Percentiles rank a stretch among this genome's conserved stretches.
Evolutionary conservation across 2,329 filamentous ascomycete genomes (phyloP).

Genomic region (Fusarium poae): DNA sequence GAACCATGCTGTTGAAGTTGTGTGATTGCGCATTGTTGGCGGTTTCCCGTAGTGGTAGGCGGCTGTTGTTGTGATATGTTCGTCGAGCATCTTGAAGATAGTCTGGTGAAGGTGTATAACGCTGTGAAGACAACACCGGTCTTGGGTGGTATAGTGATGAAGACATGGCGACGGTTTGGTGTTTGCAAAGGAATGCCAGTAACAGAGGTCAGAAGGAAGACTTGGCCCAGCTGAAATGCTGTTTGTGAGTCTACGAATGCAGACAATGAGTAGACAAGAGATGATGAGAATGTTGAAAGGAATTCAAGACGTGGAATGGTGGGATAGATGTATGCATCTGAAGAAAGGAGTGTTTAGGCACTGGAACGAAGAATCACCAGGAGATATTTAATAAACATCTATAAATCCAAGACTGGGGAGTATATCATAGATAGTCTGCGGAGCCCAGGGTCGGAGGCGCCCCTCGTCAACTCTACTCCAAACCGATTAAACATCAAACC

Average conservation of each 20-base stretch:
- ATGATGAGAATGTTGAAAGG: constrained; percentile 60
- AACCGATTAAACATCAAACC: constrained; percentile 54
- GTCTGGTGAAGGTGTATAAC: constrained; percentile 62
- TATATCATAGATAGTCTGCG: constrained; percentile 50
- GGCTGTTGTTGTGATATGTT: constrained; percentile 53
- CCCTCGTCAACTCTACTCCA: constrained; percentile 47
- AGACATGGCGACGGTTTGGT: constrained; percentile 50
- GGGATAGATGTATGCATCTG: constrained; percentile 58
- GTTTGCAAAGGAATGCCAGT: constrained; percentile 52
- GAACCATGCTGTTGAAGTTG: constrained; percentile 57
- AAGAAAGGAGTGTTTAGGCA: constrained; percentile 51
- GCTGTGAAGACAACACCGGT: constrained; percentile 65
- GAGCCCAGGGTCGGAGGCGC: constrained; percentile 50
- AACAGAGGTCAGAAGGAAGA: constrained; percentile 48
- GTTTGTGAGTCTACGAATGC: constrained; percentile 50
- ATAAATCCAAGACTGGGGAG: constrained; percentile 57
- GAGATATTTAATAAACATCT: constrained; percentile 52
- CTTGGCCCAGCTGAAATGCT: constrained; percentile 49
- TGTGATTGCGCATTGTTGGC: constrained; percentile 65
- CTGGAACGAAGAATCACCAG: constrained; percentile 56
- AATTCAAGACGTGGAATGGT: constrained; percentile 60
- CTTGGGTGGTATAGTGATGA: constrained; percentile 58
- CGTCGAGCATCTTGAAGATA: constrained; percentile 61
- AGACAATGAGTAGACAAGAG: constrained; percentile 52
- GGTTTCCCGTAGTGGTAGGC: constrained; percentile 65